Percentiles rank a stretch among this genome's conserved stretches.
phyloP scores from a whole-genome alignment of 2,329 filamentous ascomycete genomes.

The Talaromyces amestolkiae region DNA sequence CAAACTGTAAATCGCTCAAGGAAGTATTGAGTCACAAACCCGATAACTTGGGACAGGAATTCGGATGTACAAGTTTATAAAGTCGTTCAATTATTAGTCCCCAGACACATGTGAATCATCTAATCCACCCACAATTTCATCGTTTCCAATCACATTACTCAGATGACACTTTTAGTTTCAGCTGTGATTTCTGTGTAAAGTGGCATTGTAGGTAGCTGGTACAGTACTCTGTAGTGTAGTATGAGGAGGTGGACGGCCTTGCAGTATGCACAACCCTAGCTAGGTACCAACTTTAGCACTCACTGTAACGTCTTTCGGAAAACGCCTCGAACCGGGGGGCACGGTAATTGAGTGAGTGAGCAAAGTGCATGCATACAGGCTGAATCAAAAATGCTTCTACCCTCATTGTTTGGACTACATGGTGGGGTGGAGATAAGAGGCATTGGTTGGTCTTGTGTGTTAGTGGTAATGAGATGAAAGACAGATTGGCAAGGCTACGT shows the following conservation, averaged over 20 bases:
- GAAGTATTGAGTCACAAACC: not conserved
- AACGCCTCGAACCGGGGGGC: not conserved
- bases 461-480: not conserved
- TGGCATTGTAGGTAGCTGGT: not conserved
- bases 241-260: not conserved
- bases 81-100: no score
- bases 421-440: not conserved
- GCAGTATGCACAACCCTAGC: constrained; percentile 11
- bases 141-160: not conserved
- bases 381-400: constrained; percentile 5
- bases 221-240: constrained; percentile 4
- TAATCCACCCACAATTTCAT: not conserved
- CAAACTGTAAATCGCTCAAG: not conserved
- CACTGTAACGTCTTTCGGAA: not conserved
- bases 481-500: not conserved
- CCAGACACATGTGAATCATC: not conserved
- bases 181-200: constrained; percentile 15
- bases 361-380: constrained; percentile 1
- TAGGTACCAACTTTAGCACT: constrained; percentile 7
- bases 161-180: constrained; percentile 12
- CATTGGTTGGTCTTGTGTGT: not conserved
- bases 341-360: not conserved
- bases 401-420: not conserved
- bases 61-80: constrained; percentile 4
- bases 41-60: not conserved